Base-by-base conservation (phyloP, 2,329 filamentous ascomycete species). In the Phialophora tarda region DNA sequence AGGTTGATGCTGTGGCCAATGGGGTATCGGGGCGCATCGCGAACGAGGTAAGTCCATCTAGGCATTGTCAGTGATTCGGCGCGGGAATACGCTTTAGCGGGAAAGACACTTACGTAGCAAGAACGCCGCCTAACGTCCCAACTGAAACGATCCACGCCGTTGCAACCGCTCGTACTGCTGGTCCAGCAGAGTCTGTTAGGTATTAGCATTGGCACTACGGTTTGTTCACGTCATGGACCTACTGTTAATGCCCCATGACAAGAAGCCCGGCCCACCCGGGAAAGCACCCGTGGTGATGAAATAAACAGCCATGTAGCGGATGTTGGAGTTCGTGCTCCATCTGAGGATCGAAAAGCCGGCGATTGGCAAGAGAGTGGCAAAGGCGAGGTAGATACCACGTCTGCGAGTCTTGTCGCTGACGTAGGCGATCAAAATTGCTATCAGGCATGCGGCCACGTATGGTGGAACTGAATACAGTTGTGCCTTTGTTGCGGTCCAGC, bases 171-270 rank as follows among this genome's bases (percentile, higher is more conserved):
- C 90, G 83, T 2, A 90, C 84, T 64, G 88, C 88, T 75, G 93
- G 91, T 0, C 90, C 90, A 17, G 66, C 68, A 56, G 65, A 64
- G 41, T 71, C 66, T 66, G 34, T 32, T n/a, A 3, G 10, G 21
- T 12, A 34, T 66, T 48, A 64, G 61, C 48, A 41, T 30, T 8
- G 11, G 30, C 26, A 11, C 23, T 8, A 48, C 12, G 10, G 14
- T 28, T 7, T 47, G 14, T 10, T 17, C 8, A 32, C 34, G 32
- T 8, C 54, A 30, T 34, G 1, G 92, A 80, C 72, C 50, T 26
- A 68, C 93, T 93, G 86, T 92, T 92, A 72, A 89, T 89, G 77
- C 90, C 93, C 90, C 91, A 93, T 76, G 90, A 93, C 7, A 93
- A 86, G 51, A 93, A 87, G 32, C 97, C 88, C 0, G 94, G 93